phyloP scores from a whole-genome alignment of 1,284 basidiomycete genomes.

The Marasmius fiardii region DNA sequence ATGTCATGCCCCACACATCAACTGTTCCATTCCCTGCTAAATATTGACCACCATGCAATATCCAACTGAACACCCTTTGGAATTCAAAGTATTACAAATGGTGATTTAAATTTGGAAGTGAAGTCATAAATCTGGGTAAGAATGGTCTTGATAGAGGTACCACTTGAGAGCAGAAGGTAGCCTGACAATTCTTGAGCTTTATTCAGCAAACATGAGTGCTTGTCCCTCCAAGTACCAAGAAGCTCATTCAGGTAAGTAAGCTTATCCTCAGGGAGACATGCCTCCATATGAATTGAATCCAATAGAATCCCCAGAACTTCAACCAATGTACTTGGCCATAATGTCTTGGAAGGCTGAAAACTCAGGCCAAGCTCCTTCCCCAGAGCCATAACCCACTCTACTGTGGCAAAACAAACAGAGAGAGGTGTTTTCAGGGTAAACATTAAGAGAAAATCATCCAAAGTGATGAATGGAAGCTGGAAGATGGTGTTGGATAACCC shows the following conservation, averaged over 20 bases:
- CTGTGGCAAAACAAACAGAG: conserved; percentile 7
- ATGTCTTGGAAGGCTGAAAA: conserved; percentile 25
- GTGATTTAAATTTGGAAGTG: conserved; percentile 20
- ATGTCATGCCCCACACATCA: too few species aligned
- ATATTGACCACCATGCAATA: conserved; percentile 26
- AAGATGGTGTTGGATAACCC: conserved; percentile 27
- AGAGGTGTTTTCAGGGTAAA: conserved; percentile 13
- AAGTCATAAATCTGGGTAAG: conserved; percentile 24
- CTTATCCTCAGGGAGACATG: conserved; percentile 25
- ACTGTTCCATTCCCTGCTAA: conserved; percentile 28
- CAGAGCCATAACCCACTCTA: too few species aligned
- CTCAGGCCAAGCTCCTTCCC: conserved; percentile 20
- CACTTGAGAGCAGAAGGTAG: conserved; percentile 29
- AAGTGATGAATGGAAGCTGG: conserved; percentile 19
- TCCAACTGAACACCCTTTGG: conserved; percentile 17
- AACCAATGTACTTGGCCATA: conserved; percentile 19
- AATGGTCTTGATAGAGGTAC: conserved; percentile 27
- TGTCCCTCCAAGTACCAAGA: conserved; percentile 13
- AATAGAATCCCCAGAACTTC: conserved; percentile 30
- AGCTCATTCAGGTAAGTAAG: conserved; percentile 19
- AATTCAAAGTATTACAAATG: conserved; percentile 19
- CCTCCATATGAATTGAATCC: conserved; percentile 29
- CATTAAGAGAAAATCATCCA: conserved; percentile 18
- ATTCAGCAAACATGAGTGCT: conserved; percentile 10
- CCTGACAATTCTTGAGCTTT: conserved; percentile 25